These are phyloP conservation scores for Starmerella vaccinii DNA, from an alignment of 805 yeast species.

Conservation along the genomic window DNA sequence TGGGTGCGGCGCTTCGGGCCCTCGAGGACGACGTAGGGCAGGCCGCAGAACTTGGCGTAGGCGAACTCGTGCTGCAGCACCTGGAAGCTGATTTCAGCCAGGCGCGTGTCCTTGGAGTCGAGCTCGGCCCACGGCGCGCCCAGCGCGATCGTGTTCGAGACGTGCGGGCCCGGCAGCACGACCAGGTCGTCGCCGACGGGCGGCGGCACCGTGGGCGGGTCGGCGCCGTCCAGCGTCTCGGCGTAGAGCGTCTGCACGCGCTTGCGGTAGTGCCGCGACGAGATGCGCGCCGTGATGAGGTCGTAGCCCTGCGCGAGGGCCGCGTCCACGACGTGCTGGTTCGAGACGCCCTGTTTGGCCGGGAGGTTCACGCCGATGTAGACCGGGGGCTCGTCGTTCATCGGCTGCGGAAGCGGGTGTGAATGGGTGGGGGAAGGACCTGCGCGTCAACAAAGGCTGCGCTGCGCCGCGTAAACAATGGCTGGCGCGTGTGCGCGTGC, in stretches of 20 bases:
- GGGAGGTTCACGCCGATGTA: slow-evolving; percentile 33
- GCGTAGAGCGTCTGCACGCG: slow-evolving; percentile 24
- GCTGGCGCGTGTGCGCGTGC: background rate
- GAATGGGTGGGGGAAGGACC: too few species aligned
- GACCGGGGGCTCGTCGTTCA: slow-evolving; percentile 18
- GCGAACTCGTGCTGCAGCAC: slow-evolving; percentile 49
- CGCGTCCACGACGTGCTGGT: slow-evolving; percentile 26
- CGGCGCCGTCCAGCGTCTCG: background rate
- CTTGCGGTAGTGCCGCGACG: slow-evolving; percentile 36
- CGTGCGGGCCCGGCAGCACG: slow-evolving; percentile 37
- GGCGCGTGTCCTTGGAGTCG: slow-evolving; percentile 42
- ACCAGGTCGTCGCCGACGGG: slow-evolving; percentile 38
- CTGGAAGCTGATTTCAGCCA: slow-evolving; percentile 46
- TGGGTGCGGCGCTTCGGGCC: slow-evolving; percentile 53
- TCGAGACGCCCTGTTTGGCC: slow-evolving; percentile 27
- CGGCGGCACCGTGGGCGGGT: slow-evolving; percentile 8
- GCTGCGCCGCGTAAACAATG: background rate
- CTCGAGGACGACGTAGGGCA: slow-evolving; percentile 46
- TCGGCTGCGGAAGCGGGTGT: too few species aligned
- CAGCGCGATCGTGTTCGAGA: slow-evolving; percentile 41
- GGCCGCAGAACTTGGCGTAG: slow-evolving; percentile 50
- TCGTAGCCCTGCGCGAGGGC: slow-evolving; percentile 41
- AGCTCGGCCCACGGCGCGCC: slow-evolving; percentile 63
- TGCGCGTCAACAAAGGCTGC: slow-evolving; percentile 5
- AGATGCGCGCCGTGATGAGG: slow-evolving; percentile 44